These are phyloP conservation scores for Colletotrichum godetiae DNA, from an alignment of 2,329 filamentous ascomycete genomes.

Conservation along the genomic window DNA sequence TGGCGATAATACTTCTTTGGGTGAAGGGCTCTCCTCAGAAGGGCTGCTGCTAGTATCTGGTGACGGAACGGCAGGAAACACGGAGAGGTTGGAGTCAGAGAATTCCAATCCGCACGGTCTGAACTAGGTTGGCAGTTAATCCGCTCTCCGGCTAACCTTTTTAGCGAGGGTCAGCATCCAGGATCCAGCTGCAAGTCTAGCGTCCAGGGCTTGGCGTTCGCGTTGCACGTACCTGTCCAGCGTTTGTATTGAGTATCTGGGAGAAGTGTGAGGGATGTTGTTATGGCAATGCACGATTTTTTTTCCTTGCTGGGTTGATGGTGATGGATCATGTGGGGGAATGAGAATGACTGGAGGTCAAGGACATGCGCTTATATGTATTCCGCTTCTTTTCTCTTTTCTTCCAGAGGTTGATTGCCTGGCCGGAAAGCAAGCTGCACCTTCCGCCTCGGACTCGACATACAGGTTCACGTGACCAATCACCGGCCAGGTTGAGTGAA, in stretches of 20 bases:
- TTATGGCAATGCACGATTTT: background rate
- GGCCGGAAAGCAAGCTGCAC: background rate
- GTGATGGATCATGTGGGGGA: background rate
- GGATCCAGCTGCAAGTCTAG: constrained; percentile 26
- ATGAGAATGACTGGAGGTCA: background rate
- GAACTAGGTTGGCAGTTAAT: constrained; percentile 39
- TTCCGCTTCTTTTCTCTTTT: background rate
- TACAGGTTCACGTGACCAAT: background rate
- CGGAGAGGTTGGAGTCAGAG: constrained; percentile 39
- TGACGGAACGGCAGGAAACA: constrained; percentile 26
- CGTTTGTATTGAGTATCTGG: background rate
- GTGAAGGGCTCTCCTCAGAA: constrained; percentile 22
- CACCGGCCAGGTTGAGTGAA: background rate
- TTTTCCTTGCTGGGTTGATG: background rate
- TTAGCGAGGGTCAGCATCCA: constrained; percentile 32
- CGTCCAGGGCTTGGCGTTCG: constrained; percentile 16
- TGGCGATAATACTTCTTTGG: constrained; percentile 8
- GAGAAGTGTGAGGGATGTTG: background rate
- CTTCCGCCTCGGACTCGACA: background rate
- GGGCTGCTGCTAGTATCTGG: background rate
- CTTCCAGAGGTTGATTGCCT: background rate
- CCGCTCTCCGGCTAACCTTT: constrained; percentile 33
- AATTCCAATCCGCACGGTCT: constrained; percentile 41
- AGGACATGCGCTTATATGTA: constrained; percentile 8
- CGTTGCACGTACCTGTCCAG: background rate